Percentiles rank a stretch among this genome's conserved stretches.
Evolutionary conservation across 129 eudicot species (phyloP).

Genomic region (Escallonia herrerae): DNA sequence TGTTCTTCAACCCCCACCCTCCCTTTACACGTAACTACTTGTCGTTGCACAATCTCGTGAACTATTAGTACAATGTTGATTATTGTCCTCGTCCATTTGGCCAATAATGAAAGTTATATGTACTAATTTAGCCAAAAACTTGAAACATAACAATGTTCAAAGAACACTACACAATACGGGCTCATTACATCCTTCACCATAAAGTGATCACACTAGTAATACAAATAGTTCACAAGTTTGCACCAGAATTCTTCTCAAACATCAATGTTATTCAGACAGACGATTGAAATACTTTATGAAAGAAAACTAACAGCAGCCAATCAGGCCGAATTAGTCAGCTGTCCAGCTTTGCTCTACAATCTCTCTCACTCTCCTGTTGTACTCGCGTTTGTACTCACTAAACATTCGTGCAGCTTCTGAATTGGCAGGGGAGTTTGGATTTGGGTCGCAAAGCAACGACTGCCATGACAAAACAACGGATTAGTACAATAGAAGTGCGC

Average conservation of each 20-base stretch:
- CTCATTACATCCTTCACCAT: conserved; percentile 2
- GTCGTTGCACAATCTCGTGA: too few relatives aligned
- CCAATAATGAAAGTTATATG: background rate
- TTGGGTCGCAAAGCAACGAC: conserved; percentile 61
- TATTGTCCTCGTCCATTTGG: too few relatives aligned
- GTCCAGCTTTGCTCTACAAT: conserved; percentile 67
- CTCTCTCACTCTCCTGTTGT: conserved; percentile 55
- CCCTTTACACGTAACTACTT: too few relatives aligned
- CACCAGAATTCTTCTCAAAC: conserved; percentile 5
- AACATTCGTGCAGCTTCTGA: conserved; percentile 62
- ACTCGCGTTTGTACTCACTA: conserved; percentile 51
- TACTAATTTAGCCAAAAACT: background rate
- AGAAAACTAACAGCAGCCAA: background rate
- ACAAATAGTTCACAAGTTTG: conserved; percentile 11
- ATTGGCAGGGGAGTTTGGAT: conserved; percentile 64
- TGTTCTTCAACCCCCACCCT: too few relatives aligned
- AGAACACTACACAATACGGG: conserved; percentile 5
- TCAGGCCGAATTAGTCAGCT: conserved; percentile 32
- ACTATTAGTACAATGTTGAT: too few relatives aligned
- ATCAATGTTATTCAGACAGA: conserved; percentile 20
- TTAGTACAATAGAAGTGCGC: background rate
- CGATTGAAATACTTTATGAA: conserved; percentile 1
- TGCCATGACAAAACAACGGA: conserved; percentile 1
- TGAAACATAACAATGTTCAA: background rate
- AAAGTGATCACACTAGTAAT: conserved; percentile 9